A percentile compares a stretch with the other conserved stretches of the same genome.
phyloP scores from a whole-genome alignment of 2,329 filamentous ascomycete genomes.

The Daldinia sp. region DNA sequence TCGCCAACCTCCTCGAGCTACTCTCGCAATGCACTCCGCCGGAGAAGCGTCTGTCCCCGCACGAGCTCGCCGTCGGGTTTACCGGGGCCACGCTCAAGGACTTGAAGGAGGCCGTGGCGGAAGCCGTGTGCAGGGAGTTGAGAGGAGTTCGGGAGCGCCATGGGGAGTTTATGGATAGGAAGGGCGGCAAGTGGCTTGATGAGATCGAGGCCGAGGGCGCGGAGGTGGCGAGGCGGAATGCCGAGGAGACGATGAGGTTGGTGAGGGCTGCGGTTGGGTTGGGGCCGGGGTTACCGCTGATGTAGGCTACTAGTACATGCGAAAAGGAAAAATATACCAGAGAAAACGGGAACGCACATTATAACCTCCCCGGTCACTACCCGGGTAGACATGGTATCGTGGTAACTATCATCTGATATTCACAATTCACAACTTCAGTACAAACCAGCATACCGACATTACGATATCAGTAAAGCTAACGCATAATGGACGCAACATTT shows the following conservation, averaged over 20 bases:
- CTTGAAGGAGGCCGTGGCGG: conserved; percentile 71
- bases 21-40: conserved; percentile 70
- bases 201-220: conserved; percentile 67
- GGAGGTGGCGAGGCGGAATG: conserved; percentile 67
- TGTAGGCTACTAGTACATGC: neutral
- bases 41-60: conserved; percentile 37
- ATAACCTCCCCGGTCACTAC: neutral
- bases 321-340: neutral
- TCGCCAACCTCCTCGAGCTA: conserved; percentile 86
- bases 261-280: conserved; percentile 63
- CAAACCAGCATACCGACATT: neutral
- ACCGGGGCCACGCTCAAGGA: conserved; percentile 57
- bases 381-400: neutral
- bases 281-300: conserved; percentile 28
- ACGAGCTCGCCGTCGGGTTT: conserved; percentile 47
- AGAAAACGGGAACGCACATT: neutral
- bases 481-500: neutral
- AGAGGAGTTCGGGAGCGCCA: conserved; percentile 59
- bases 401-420: neutral
- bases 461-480: neutral
- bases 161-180: conserved; percentile 52
- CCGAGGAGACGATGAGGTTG: conserved; percentile 63
- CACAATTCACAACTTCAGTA: neutral
- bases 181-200: conserved; percentile 62
- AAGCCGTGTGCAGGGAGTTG: conserved; percentile 63